Percentiles rank a stretch among this genome's conserved stretches.
phyloP scores from a whole-genome alignment of 805 yeast species.

The Cyberlindnera xylosilytica region DNA sequence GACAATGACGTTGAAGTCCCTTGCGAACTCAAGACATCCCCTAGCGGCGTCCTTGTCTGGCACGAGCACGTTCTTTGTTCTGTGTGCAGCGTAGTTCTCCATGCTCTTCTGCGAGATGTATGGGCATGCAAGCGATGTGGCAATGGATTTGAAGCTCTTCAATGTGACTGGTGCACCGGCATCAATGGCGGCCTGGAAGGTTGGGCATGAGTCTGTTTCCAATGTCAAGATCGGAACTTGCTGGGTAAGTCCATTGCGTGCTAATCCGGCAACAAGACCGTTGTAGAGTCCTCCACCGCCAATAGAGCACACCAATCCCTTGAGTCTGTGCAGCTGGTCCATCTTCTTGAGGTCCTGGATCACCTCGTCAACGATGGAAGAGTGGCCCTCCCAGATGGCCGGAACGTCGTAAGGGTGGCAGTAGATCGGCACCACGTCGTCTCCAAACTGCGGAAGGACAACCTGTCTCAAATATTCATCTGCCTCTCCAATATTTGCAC shows the following conservation, averaged over 20 bases:
- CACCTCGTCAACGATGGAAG: slow-evolving; percentile 45
- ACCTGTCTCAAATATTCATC: slow-evolving; percentile 38
- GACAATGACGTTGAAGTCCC: slow-evolving; percentile 48
- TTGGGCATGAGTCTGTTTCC: slow-evolving; percentile 64
- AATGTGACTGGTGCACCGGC: slow-evolving; percentile 43
- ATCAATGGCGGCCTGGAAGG: slow-evolving; percentile 48
- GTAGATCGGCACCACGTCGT: slow-evolving; percentile 37
- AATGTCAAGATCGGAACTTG: slow-evolving; percentile 43
- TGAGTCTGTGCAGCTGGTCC: slow-evolving; percentile 28
- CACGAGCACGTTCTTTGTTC: slow-evolving; percentile 40
- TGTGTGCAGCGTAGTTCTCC: slow-evolving; percentile 39
- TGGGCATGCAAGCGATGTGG: slow-evolving; percentile 63
- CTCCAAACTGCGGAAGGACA: slow-evolving; percentile 26
- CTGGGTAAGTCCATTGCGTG: slow-evolving; percentile 32
- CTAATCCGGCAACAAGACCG: slow-evolving; percentile 46
- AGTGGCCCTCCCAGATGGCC: slow-evolving; percentile 53
- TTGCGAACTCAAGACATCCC: slow-evolving; percentile 48
- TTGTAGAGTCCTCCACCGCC: slow-evolving; percentile 60
- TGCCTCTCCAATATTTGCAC: slow-evolving; percentile 48
- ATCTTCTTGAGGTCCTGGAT: slow-evolving; percentile 26
- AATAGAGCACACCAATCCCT: slow-evolving; percentile 49
- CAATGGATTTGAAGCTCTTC: slow-evolving; percentile 48
- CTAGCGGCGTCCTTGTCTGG: slow-evolving; percentile 55
- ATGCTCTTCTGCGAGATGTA: slow-evolving; percentile 50
- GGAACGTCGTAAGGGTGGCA: slow-evolving; percentile 56